Evolutionary conservation across 2,329 filamentous ascomycete species (phyloP), one percentile per base, ranked within the genome.

Genomic region (Phialocephala subalpina): DNA sequence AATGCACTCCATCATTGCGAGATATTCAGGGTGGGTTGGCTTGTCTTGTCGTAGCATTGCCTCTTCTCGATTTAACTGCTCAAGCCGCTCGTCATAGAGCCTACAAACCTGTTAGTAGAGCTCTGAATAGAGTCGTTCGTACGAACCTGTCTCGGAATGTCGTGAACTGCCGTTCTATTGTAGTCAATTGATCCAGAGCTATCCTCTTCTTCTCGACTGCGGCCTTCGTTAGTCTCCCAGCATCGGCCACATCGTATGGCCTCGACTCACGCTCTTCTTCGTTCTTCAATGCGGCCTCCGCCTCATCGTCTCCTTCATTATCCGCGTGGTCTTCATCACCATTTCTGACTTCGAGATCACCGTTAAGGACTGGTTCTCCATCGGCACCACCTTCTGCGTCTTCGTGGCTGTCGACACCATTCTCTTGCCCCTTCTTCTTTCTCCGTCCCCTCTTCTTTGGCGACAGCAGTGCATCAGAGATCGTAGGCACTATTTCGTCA

Each of bases 1-100:
- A 63, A 99, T 87, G 76, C 91, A 94, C 76, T 93, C 89, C 77
- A 97, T 90, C 89, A 97, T 97, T 49, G 92, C 92, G 40, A 97
- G 84, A 72, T 94, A 95, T 77, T 97, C 95, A 40, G 93, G 92
- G 77, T 99, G 96, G n/a, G 88, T 91, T n/a, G 88, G 88, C 62
- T 82, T 83, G 56, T 85, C 82, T 71, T 86, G 82, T 63, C 82
- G 78, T 20, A 91, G 79, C 77, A 89, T 88, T 36, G 83, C 84
- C 74, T 91, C 88, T 77, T 91, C 88, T 70, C 84, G 81, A 73
- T 97, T 94, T 63, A 97, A 83, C 74, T 92, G 90, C 59, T 92
- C 90, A 25, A 99, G 86, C 69, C 93, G 88, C 78, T 98, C 95
- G 75, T 96, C 93, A 78, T 94, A 96, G 49, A 97, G 86, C 70